These are phyloP conservation scores for Rhodotorula sp. DNA, from an alignment of 1,284 basidiomycete genomes.

Conservation along the genomic window DNA sequence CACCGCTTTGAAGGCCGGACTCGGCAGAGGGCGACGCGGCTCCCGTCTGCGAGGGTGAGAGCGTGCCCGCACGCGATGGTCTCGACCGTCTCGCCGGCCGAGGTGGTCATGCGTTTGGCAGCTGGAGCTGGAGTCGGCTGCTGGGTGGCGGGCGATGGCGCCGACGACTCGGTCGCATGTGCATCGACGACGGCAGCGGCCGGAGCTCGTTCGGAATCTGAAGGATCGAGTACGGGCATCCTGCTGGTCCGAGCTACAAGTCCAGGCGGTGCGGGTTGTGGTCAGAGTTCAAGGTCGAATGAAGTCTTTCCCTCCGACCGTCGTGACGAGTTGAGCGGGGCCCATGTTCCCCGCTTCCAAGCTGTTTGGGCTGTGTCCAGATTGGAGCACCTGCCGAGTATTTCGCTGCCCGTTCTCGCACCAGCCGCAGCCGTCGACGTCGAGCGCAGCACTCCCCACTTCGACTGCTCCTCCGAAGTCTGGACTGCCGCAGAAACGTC, in stretches of 20 bases:
- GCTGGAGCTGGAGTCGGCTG: not conserved
- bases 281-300: not conserved
- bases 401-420: constrained; percentile 58
- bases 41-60: not conserved
- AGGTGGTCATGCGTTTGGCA: too few species aligned
- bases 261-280: not conserved
- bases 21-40: constrained; percentile 11
- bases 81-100: not conserved
- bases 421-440: constrained; percentile 53
- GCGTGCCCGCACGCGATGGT: constrained; percentile 3
- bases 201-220: not conserved
- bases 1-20: constrained; percentile 15
- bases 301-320: not conserved
- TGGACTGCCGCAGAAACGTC: not conserved
- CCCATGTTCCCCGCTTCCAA: constrained; percentile 65
- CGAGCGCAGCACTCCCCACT: constrained; percentile 32
- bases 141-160: not conserved
- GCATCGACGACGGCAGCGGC: not conserved
- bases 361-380: constrained; percentile 66
- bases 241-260: too few species aligned
- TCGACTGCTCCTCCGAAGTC: not conserved
- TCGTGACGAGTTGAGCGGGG: too few species aligned
- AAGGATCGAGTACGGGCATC: not conserved
- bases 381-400: constrained; percentile 56
- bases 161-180: not conserved